phyloP scores from a whole-genome alignment of 73 alveolate genomes.

The Paramecium sonneborni region DNA sequence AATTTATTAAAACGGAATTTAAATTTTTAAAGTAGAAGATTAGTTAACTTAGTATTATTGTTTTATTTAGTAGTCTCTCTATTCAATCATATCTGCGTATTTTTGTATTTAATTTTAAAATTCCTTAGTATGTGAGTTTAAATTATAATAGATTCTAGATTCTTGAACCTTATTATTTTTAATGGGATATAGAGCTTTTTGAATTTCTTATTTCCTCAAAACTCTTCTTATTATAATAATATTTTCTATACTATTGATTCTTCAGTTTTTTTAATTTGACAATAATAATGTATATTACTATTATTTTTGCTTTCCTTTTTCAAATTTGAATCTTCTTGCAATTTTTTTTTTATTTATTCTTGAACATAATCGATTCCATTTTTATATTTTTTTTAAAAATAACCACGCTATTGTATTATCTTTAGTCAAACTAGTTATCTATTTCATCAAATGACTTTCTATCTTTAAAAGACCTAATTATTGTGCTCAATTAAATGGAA shows the following conservation, averaged over 20 bases:
- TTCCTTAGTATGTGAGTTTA: background rate
- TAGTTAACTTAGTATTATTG: background rate
- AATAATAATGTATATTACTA: background rate
- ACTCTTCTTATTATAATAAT: background rate
- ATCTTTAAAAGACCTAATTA: background rate
- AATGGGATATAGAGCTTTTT: background rate
- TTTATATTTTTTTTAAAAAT: background rate
- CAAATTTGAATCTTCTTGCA: background rate
- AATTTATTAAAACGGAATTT: background rate
- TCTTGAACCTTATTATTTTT: background rate
- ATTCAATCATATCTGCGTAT: background rate
- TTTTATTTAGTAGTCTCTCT: background rate
- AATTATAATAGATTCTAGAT: background rate
- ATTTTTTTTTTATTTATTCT: background rate
- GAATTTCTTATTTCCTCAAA: background rate
- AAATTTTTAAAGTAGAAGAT: background rate
- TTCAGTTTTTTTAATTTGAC: background rate
- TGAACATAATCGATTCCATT: background rate
- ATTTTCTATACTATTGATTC: background rate
- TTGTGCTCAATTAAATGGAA: background rate
- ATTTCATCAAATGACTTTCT: background rate
- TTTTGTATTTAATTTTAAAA: background rate
- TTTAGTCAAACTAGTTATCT: background rate
- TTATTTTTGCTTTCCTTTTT: background rate
- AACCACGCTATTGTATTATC: conserved; percentile 12